Evolutionary conservation across 2,329 filamentous ascomycete genomes (phyloP).

Genomic region (Xylaria sp.): DNA sequence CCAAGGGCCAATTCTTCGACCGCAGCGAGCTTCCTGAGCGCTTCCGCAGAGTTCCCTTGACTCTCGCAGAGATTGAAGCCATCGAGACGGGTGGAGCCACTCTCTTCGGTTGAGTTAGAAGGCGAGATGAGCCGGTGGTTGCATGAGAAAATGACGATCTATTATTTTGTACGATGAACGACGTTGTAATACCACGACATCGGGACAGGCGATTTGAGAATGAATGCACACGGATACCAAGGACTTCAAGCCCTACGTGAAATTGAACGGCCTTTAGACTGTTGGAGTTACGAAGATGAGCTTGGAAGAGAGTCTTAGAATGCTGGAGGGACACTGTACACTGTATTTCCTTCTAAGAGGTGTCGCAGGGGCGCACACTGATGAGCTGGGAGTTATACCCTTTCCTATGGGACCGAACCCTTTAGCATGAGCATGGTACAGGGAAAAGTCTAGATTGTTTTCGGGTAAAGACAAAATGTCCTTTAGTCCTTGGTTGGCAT

Average conservation of each 20-base stretch:
- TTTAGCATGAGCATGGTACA: slow-evolving; percentile 3
- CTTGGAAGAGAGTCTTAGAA: slow-evolving; percentile 9
- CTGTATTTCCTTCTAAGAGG: background rate
- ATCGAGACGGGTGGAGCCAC: slow-evolving; percentile 90
- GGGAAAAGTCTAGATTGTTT: slow-evolving; percentile 4
- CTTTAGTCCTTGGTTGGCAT: background rate
- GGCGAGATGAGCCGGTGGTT: background rate
- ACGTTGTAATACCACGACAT: slow-evolving; percentile 28
- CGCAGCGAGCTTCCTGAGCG: slow-evolving; percentile 83
- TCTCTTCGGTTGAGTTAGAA: slow-evolving; percentile 50
- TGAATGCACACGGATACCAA: slow-evolving; percentile 9
- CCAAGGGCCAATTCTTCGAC: slow-evolving; percentile 82
- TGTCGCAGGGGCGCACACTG: background rate
- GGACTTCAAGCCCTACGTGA: slow-evolving; percentile 1
- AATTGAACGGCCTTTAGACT: slow-evolving; percentile 1
- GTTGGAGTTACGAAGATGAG: background rate
- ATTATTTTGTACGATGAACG: slow-evolving; percentile 28
- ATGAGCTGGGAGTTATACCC: background rate
- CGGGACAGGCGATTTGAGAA: slow-evolving; percentile 11
- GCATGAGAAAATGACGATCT: slow-evolving; percentile 10
- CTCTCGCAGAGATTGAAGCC: slow-evolving; percentile 87
- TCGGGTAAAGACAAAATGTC: slow-evolving; percentile 2
- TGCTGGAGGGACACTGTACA: background rate
- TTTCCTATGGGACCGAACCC: background rate
- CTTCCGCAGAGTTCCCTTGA: slow-evolving; percentile 79